Evolutionary conservation across 495 filamentous ascomycete species (phyloP), one percentile per base, ranked within the genome.

Genomic region (Xylaria scruposa): DNA sequence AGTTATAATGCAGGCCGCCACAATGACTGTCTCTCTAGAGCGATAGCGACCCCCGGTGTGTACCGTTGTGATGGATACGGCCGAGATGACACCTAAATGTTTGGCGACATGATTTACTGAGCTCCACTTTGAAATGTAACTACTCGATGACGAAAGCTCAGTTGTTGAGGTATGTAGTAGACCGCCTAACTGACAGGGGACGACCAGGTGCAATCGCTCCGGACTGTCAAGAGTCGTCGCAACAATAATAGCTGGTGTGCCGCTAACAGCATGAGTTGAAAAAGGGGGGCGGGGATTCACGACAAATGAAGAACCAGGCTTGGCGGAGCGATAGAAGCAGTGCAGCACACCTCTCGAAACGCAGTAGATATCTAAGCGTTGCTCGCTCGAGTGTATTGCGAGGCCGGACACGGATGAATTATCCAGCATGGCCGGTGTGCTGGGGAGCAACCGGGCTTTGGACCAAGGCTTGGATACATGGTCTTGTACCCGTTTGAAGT

Each of bases 121-220:
- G 53, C 54, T 60, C 64, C 68, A 66, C 40, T 17, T 17, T 40
- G 51, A n/a, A 61, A 1, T 31, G 40, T 36, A 56, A 21, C 31
- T 7, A 67, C 51, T 4, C 31, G 49, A 53, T 58, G 56, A 64
- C 6, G 9, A 59, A 60, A 51, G 19, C 33, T 51, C 12, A 36
- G 13, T 69, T 65, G 38, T 67, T 15, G 68, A 70, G 60, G 71
- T 73, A 56, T 73, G 71, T 53, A 76, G 59, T 40, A 76, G 61
- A 63, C 74, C 74, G 65, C 74, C 69, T 67, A 68, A 73, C 54
- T 73, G 74, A 72, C 68, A 72, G 59, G 74, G 74, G 61, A 76
- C 71, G 66, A 73, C 66, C 49, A 73, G 56, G 54, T 29, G 62
- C 69, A 53, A 69, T 69, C 60, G 67, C 13, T 17, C n/a, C 33